Percentiles rank a stretch among this genome's conserved stretches.
These are phyloP conservation scores for Aspergillus ochraceus DNA, from an alignment of 2,329 filamentous ascomycete species.

Conservation along the genomic window DNA sequence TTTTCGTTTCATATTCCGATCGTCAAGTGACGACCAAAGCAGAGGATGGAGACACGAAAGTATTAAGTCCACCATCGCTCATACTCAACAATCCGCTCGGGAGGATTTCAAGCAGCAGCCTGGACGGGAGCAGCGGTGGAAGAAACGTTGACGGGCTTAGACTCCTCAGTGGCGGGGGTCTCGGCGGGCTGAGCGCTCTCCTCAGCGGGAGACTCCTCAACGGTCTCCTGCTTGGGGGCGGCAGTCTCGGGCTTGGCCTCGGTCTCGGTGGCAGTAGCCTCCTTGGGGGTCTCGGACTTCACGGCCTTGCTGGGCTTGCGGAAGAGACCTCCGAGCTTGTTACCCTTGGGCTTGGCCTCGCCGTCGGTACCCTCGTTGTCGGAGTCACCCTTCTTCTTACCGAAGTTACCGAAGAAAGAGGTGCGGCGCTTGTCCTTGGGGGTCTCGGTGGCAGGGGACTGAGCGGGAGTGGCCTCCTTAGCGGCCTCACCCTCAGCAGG, in stretches of 20 bases:
- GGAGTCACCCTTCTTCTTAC: conserved; percentile 51
- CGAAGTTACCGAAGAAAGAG: conserved; percentile 56
- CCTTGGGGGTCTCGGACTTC: conserved; percentile 41
- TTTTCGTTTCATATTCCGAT: conserved; percentile 11
- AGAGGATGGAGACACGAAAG: not conserved
- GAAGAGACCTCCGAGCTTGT: conserved; percentile 50
- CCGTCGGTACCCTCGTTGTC: conserved; percentile 50
- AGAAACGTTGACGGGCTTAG: conserved; percentile 35
- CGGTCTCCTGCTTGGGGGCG: conserved; percentile 28
- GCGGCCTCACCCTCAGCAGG: conserved; percentile 39
- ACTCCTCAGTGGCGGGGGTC: conserved; percentile 25
- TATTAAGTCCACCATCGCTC: conserved; percentile 44
- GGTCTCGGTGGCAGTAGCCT: conserved; percentile 29
- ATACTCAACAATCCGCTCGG: conserved; percentile 37
- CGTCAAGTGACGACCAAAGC: conserved; percentile 4
- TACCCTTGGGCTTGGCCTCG: conserved; percentile 45
- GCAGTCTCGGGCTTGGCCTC: conserved; percentile 33
- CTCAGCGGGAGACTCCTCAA: conserved; percentile 27
- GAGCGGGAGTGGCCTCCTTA: conserved; percentile 32
- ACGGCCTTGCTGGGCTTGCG: conserved; percentile 51
- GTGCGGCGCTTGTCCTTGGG: conserved; percentile 52
- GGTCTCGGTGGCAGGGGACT: conserved; percentile 32
- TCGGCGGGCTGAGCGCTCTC: conserved; percentile 29
- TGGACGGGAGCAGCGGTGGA: conserved; percentile 38
- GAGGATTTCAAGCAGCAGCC: conserved; percentile 44